Evolutionary conservation across 2,329 filamentous ascomycete species (phyloP), one percentile per base, ranked within the genome.

Genomic region (Cytospora chrysosperma): DNA sequence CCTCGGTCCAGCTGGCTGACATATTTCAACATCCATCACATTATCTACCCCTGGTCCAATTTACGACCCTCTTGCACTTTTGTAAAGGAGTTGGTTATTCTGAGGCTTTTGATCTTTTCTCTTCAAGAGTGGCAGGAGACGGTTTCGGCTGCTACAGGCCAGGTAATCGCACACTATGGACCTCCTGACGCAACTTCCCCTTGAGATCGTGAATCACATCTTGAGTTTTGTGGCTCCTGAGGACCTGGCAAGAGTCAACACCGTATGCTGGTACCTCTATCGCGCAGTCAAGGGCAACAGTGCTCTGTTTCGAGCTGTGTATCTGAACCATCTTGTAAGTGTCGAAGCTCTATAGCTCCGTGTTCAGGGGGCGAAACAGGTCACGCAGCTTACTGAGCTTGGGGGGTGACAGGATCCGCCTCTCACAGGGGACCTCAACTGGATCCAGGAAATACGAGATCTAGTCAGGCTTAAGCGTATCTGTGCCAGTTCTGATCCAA

Each of bases 151-250:
- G 50, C 47, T 13, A 43, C 28, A 28, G 13, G n/a, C 26, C 51
- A 56, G 27, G n/a, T 21, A 17, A 21, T 21, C 26, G 32, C 30
- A 15, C 53, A 32, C 61, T 49, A 76, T 75, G 74, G 64, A 66
- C 12, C 64, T 69, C 61, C 59, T 81, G n/a, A 75, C 72, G 0
- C 71, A 76, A 51, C 80, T 89, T 26, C 86, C 87, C 10, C 78
- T 82, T 8, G 88, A 91, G 77, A 80, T 90, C 50, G 72, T 90
- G 28, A 84, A 88, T 69, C 77, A 82, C 69, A 84, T 91, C 67
- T 77, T 91, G 66, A 74, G 72, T 63, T 79, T 81, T 67, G 78
- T 89, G 43, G 75, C 82, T 30, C 84, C 86, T 1, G 72, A 74
- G 49, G 88, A 90, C 66, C 75, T 91, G 10, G 77, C 79, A 1